phyloP scores from a whole-genome alignment of 2,329 filamentous ascomycete genomes.

The Alternaria viburni region DNA sequence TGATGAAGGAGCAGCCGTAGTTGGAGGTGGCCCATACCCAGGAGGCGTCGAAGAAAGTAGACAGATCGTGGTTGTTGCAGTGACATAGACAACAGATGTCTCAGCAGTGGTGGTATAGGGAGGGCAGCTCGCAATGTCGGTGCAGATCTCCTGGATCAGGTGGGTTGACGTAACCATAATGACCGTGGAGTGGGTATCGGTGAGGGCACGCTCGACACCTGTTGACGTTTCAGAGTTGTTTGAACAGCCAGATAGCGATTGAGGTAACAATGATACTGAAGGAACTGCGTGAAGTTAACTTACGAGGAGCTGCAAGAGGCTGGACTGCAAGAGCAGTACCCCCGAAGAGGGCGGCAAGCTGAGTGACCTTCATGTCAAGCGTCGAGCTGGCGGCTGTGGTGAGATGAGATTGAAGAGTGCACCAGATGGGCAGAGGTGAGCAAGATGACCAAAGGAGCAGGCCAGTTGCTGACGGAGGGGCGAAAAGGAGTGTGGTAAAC shows the following conservation, averaged over 20 bases:
- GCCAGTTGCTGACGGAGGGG: slow-evolving; percentile 9
- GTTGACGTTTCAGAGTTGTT: slow-evolving; percentile 9
- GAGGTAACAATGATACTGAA: neutral
- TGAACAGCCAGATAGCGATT: neutral
- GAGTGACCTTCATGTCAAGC: slow-evolving; percentile 35
- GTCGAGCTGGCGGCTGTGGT: slow-evolving; percentile 18
- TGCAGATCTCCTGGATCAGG: slow-evolving; percentile 50
- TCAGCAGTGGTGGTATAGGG: slow-evolving; percentile 41
- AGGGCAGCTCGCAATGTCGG: slow-evolving; percentile 46
- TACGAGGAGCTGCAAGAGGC: slow-evolving; percentile 27
- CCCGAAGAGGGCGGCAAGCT: slow-evolving; percentile 32
- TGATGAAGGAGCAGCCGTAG: slow-evolving; percentile 6
- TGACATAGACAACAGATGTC: slow-evolving; percentile 47
- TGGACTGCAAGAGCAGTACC: slow-evolving; percentile 28
- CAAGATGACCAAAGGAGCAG: slow-evolving; percentile 19
- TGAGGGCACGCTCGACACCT: slow-evolving; percentile 21
- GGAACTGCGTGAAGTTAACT: slow-evolving; percentile 10
- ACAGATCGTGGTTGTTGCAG: slow-evolving; percentile 53
- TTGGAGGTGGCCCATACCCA: slow-evolving; percentile 14
- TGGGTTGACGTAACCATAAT: slow-evolving; percentile 48
- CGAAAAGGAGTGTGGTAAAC: slow-evolving; percentile 21
- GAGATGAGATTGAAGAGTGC: slow-evolving; percentile 26
- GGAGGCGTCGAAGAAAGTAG: slow-evolving; percentile 31
- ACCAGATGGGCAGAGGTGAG: slow-evolving; percentile 17
- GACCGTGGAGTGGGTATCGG: slow-evolving; percentile 44